A percentile compares a stretch with the other conserved stretches of the same genome.
Conservation (phyloP, 106 monocot species). For the Dactylorhiza incarnata region DNA sequence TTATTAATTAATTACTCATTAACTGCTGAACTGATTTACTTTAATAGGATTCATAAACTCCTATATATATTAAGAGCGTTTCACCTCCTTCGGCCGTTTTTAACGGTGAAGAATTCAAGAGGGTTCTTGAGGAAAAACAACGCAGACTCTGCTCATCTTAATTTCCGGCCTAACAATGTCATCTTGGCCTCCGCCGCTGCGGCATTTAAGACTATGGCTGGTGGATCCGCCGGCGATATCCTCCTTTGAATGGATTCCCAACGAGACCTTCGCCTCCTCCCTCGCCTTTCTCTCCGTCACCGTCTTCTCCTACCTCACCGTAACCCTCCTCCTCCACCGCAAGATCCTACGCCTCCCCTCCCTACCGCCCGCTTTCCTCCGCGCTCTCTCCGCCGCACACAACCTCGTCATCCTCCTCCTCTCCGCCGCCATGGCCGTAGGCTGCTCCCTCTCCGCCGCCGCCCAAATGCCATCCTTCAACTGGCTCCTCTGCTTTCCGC, state of each 20-base stretch:
- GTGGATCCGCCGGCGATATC: constrained; percentile 39
- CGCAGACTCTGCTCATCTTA: no score
- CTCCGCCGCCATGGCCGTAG: constrained; percentile 54
- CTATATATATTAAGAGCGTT: no score
- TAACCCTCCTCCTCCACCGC: constrained; percentile 37
- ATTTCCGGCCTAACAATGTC: no score
- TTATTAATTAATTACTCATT: no score
- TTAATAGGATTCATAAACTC: no score
- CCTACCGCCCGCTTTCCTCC: constrained; percentile 23
- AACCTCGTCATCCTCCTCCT: constrained; percentile 55
- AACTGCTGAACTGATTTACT: no score
- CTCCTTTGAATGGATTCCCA: constrained; percentile 39
- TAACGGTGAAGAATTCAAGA: no score
- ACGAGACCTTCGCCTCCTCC: constrained; percentile 29
- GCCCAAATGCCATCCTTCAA: constrained; percentile 23
- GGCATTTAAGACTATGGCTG: constrained; percentile 24
- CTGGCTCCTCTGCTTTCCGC: constrained; percentile 65
- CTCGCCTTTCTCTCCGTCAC: constrained; percentile 23
- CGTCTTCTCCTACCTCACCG: constrained; percentile 41
- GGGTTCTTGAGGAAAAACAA: no score
- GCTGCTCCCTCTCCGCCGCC: constrained; percentile 53
- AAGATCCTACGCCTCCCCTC: constrained; percentile 17
- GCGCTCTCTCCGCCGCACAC: constrained; percentile 38
- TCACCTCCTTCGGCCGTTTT: no score
- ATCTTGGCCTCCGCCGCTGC: neutral